A percentile compares a stretch with the other conserved stretches of the same genome.
Evolutionary conservation across 495 filamentous ascomycete species (phyloP).

Genomic region (Penicillium daleae): DNA sequence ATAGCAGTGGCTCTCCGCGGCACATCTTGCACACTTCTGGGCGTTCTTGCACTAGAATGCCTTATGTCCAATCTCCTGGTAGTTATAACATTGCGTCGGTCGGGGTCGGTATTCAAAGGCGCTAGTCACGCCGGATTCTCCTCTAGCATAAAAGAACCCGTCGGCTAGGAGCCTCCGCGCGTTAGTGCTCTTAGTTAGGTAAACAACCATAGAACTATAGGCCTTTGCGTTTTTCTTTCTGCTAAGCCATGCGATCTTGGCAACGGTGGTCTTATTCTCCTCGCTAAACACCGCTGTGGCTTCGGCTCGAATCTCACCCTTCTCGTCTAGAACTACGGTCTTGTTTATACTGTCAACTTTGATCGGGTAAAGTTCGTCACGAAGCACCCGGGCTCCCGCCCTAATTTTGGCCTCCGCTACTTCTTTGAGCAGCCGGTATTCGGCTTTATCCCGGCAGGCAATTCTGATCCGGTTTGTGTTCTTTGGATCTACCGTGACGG

Average conservation of each 20-base stretch:
- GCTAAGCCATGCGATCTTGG: slow-evolving; percentile 39
- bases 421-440: slow-evolving; percentile 32
- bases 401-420: slow-evolving; percentile 28
- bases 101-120: slow-evolving; percentile 30
- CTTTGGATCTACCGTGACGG: slow-evolving; percentile 31
- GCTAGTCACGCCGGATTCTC: slow-evolving; percentile 35
- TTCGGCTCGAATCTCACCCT: slow-evolving; percentile 15
- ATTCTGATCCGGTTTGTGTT: slow-evolving; percentile 32
- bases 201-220: slow-evolving; percentile 41
- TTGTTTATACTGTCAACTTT: slow-evolving; percentile 40
- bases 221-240: slow-evolving; percentile 33
- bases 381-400: slow-evolving; percentile 32
- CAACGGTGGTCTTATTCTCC: slow-evolving; percentile 28
- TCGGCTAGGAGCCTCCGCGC: slow-evolving; percentile 32
- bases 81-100: slow-evolving; percentile 35
- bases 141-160: slow-evolving; percentile 29
- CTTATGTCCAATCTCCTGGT: slow-evolving; percentile 29
- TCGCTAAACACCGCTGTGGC: slow-evolving; percentile 23
- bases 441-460: slow-evolving; percentile 14
- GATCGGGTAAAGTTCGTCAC: slow-evolving; percentile 37
- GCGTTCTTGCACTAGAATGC: slow-evolving; percentile 24
- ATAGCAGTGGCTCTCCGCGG: slow-evolving; percentile 30
- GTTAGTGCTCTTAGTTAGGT: slow-evolving; percentile 34
- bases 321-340: slow-evolving; percentile 31
- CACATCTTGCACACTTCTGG: slow-evolving; percentile 34